Evolutionary conservation across 1,139 yeast genomes (phyloP), one percentile per base, ranked within the genome.

Genomic region (Debaryomycetaceae sp.): DNA sequence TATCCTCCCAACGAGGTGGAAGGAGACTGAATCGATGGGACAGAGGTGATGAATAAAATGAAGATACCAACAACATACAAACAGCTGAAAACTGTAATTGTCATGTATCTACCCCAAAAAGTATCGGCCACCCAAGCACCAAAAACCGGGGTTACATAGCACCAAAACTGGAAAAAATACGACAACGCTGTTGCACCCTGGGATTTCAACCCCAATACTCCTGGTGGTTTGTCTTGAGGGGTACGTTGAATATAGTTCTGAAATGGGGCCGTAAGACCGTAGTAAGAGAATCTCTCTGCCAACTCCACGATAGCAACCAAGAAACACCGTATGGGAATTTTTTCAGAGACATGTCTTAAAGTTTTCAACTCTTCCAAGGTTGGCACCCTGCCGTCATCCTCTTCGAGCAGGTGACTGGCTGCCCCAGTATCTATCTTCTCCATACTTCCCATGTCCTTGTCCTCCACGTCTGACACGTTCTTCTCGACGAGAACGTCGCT

Each of bases 221-320:
- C 95, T 30, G 70, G 68, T 38, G 80, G 81, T 39, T 68, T 67
- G 46, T 67, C 74, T 43, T 61, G 48, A 22, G 76, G 76, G 31
- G 66, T 60, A 49, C 74, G 62, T 63, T 85, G 89, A 82, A 86
- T 83, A 63, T 86, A 87, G 67, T 87, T 87, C 64, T 82, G 85
- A 69, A 87, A 81, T 20, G 89, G 85, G 49, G 87, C 85, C 41
- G 84, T 75, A 47, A 86, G 71, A 58, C 95, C 95, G 57, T 87
- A 87, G 72, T 83, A 87, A n/a, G 93, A 76, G 62, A 87, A 87
- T 56, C 96, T 78, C 65, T 87, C 96, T 37, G 91, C 81, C 52
- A 87, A 78, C 64, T 87, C 96, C 37, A 87, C 87, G 42, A 86
- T 52, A 34, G 93, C 90, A 42, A 87, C 87, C 47, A 85, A 72